Base-by-base conservation (phyloP, 2,329 filamentous ascomycete genomes). In the Trichoderma gracile region DNA sequence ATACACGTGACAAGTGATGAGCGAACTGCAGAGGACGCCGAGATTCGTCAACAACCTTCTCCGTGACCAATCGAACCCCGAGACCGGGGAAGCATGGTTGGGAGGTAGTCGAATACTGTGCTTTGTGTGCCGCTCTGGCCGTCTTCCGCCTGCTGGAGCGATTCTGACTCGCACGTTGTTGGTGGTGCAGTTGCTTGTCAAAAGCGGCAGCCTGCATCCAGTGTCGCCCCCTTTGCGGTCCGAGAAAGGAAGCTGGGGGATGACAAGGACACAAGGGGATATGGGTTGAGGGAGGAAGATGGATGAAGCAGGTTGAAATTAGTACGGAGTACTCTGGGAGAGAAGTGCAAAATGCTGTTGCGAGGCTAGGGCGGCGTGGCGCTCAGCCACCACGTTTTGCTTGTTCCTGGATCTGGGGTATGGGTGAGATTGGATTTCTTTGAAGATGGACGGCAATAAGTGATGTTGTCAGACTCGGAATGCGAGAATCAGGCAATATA, bases 241-340 rank as follows among this genome's bases (percentile, higher is more conserved):
- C 49, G 33, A 43, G 40, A 62, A 23, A 46, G 58, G 58, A 62
- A 62, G 58, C 58, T 62, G 49, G 58, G 25, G 38, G 21, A 30
- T 23, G 33, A 38, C 33, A 38, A 38, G 12, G 33, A 8, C 33
- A 38, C 33, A 14, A 38, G 33, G 33, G 30, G 8, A 38, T 10
- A 38, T 14, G 33, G n/a, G 23, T 19, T 17, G 21, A 38, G 42
- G 23, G 43, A 47, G 50, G 33, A 40, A 25, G 47, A 19, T 33
- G 25, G 30, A 19, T 33, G 25, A 12, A 33, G 49, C 25, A 52
- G 17, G 49, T 33, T 52, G n/a, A 19, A 5, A 25, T 33, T 52
- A 14, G 10, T 21, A 52, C 49, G 49, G 27, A 30, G 14, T 25
- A 40, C 47, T 43, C 27, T 23, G n/a, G 8, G 55, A 42, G 40